Conservation (phyloP, 1,284 basidiomycete genomes). For the Trichosporon faecale region DNA sequence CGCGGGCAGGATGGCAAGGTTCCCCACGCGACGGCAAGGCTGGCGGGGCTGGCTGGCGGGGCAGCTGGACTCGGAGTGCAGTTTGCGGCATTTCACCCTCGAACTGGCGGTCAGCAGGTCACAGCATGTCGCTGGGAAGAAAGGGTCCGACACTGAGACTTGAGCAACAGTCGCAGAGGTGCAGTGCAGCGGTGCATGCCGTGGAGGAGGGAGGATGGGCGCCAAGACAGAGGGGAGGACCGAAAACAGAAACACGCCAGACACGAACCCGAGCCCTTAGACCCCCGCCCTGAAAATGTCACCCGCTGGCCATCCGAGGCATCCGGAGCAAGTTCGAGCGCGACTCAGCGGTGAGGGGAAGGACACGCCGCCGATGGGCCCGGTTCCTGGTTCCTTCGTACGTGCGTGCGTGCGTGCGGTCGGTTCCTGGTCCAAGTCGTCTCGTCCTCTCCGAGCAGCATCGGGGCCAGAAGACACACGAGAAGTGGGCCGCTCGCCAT, state of each 20-base stretch:
- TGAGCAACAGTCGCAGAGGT: background rate
- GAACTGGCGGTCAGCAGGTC: background rate
- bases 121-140: too few relatives aligned
- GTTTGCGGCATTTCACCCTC: too few relatives aligned
- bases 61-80: too few relatives aligned
- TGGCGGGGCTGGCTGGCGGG: too few relatives aligned
- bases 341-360: too few relatives aligned
- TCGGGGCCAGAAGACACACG: too few relatives aligned
- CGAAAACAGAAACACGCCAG: background rate
- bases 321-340: too few relatives aligned
- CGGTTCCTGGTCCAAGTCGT: background rate
- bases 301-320: background rate
- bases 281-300: background rate
- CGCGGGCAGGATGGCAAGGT: too few relatives aligned
- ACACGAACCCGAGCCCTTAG: background rate
- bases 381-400: background rate
- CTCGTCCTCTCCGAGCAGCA: too few relatives aligned
- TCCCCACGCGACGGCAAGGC: background rate
- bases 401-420: background rate
- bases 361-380: background rate
- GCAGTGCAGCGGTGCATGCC: background rate
- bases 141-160: background rate
- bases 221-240: background rate
- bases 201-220: too few relatives aligned
- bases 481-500: background rate